Conservation (phyloP, 1,284 basidiomycete species). For the Irpex rosettiformis region DNA sequence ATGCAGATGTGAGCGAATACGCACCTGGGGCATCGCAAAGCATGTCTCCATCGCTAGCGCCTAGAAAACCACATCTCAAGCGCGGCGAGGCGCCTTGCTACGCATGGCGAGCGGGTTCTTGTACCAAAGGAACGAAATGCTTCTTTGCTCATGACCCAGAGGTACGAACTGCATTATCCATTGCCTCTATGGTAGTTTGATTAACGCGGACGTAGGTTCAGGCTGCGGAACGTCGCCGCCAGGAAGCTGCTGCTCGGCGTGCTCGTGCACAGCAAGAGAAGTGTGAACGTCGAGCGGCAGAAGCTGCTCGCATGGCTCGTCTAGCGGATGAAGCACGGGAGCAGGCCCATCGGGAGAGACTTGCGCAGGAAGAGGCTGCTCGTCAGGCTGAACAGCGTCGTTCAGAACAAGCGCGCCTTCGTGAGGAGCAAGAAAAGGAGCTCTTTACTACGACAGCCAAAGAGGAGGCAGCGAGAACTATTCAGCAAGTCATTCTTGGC, state of each 20-base stretch:
- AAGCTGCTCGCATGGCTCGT: not conserved
- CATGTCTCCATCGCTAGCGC: not conserved
- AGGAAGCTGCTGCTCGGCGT: not conserved
- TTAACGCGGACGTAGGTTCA: not conserved
- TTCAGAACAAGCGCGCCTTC: not conserved
- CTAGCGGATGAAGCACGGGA: not conserved
- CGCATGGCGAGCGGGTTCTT: not conserved
- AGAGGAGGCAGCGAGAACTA: slow-evolving; percentile 18
- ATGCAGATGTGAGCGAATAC: no score
- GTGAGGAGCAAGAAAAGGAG: not conserved
- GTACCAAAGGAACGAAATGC: not conserved
- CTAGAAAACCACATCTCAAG: not conserved
- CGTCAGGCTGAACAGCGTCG: slow-evolving; percentile 5
- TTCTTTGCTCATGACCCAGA: not conserved
- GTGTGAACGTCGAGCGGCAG: not conserved
- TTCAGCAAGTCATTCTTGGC: slow-evolving; percentile 17
- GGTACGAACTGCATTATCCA: no score
- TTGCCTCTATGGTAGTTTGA: no score
- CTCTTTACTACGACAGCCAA: slow-evolving; percentile 4
- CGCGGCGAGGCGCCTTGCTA: not conserved
- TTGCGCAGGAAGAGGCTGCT: not conserved
- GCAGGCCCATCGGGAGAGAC: not conserved
- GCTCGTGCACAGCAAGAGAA: not conserved
- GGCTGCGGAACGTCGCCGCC: not conserved
- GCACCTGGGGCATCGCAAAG: no score